These are phyloP conservation scores for Pascua sp. DNA, from an alignment of 1,284 basidiomycete genomes.

Conservation along the genomic window DNA sequence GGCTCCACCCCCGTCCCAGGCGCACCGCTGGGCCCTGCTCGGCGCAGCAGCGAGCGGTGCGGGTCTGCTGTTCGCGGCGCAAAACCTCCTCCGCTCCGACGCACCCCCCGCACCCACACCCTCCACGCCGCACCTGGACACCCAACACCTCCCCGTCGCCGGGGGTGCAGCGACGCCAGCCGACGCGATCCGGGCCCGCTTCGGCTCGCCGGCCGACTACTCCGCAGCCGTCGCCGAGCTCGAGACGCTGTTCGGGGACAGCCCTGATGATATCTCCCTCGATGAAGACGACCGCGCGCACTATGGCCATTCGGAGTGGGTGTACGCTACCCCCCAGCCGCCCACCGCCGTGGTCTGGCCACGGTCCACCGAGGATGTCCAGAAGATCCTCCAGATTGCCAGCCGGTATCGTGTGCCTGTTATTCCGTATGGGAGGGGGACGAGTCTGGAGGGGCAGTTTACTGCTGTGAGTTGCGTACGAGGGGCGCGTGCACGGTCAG, in stretches of 20 bases:
- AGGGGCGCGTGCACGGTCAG: neutral
- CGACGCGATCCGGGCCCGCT: too few species aligned
- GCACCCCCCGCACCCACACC: too few species aligned
- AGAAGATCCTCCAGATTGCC: conserved; percentile 31
- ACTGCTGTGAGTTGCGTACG: conserved; percentile 9
- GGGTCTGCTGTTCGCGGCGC: too few species aligned
- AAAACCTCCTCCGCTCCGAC: too few species aligned
- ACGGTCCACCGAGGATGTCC: conserved; percentile 35
- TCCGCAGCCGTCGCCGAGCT: conserved; percentile 10
- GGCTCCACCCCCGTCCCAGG: too few species aligned
- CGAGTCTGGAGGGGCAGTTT: conserved; percentile 39
- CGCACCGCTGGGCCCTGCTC: too few species aligned
- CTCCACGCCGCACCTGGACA: too few species aligned
- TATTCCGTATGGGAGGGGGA: conserved; percentile 39
- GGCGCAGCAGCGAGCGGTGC: too few species aligned
- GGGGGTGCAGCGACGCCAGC: too few species aligned
- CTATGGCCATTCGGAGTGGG: conserved; percentile 8
- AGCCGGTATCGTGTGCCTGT: conserved; percentile 33
- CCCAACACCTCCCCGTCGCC: too few species aligned
- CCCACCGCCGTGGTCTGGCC: conserved; percentile 30
- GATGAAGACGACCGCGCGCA: conserved; percentile 10
- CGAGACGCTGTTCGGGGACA: conserved; percentile 1
- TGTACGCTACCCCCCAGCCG: conserved; percentile 4
- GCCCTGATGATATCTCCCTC: conserved; percentile 11
- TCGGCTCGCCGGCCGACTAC: conserved; percentile 13